Percentiles rank a stretch among this genome's conserved stretches.
Conservation (phyloP, 2,329 filamentous ascomycete species). For the Fusarium liriodendri region DNA sequence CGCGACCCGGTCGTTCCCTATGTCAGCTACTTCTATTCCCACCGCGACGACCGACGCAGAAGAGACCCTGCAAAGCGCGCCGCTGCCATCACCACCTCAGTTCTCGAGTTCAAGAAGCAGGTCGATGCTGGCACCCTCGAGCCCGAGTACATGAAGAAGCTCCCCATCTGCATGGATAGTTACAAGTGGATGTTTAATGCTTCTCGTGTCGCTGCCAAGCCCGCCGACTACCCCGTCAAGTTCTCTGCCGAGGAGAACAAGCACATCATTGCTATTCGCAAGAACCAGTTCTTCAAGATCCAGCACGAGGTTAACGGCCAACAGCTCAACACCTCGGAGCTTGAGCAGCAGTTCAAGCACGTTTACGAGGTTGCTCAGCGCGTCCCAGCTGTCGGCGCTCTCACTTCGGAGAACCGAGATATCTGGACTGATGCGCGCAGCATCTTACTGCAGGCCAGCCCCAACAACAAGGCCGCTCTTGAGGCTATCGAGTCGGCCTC, state of each 20-base stretch:
- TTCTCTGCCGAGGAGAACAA: conserved; percentile 80
- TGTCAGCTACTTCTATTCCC: conserved; percentile 99
- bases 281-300: conserved; percentile 98
- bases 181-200: conserved; percentile 99
- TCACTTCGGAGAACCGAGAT: conserved; percentile 95
- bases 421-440: conserved; percentile 88
- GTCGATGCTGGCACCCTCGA: conserved; percentile 86
- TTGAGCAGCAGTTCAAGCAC: conserved; percentile 88
- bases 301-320: conserved; percentile 82
- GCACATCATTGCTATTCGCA: conserved; percentile 90
- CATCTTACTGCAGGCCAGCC: conserved; percentile 78
- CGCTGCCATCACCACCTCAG: conserved; percentile 86
- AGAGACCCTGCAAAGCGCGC: conserved; percentile 92
- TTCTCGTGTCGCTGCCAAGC: conserved; percentile 84
- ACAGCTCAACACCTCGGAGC: conserved; percentile 88
- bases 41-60: conserved; percentile 90
- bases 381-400: conserved; percentile 79
- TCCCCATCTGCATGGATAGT: conserved; percentile 97
- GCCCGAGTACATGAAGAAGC: conserved; percentile 98
- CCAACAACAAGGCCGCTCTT: conserved; percentile 81
- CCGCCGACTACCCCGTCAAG: conserved; percentile 86
- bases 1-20: conserved; percentile 97
- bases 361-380: conserved; percentile 83
- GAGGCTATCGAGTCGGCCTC: conserved; percentile 88
- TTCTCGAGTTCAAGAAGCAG: conserved; percentile 93